A percentile compares a stretch with the other conserved stretches of the same genome.
These are phyloP conservation scores for Trametes meyenii DNA, from an alignment of 768 basidiomycete species.

Conservation along the genomic window DNA sequence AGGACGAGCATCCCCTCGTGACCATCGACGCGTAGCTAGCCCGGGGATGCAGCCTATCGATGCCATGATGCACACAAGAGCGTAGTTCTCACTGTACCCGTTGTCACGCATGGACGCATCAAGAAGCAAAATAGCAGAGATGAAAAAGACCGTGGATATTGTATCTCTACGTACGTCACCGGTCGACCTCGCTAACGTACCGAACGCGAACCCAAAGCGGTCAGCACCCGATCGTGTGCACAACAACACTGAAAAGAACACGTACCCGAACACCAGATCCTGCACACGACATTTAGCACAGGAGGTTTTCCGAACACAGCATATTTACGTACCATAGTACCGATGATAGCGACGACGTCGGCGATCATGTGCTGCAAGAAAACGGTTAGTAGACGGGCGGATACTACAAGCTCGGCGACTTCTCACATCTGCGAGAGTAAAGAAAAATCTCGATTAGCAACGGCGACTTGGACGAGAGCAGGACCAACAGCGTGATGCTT, in stretches of 20 bases:
- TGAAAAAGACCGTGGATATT: slow-evolving; percentile 14
- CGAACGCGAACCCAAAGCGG: slow-evolving; percentile 7
- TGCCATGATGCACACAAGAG: neutral
- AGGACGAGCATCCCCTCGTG: slow-evolving; percentile 75
- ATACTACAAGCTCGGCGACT: slow-evolving; percentile 1
- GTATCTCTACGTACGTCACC: slow-evolving; percentile 34
- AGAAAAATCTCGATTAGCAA: slow-evolving; percentile 20
- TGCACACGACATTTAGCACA: slow-evolving; percentile 28
- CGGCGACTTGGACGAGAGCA: slow-evolving; percentile 6
- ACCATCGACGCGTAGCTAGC: slow-evolving; percentile 47
- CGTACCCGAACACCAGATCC: slow-evolving; percentile 95
- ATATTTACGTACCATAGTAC: slow-evolving; percentile 78
- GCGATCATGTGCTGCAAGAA: slow-evolving; percentile 77
- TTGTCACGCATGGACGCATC: neutral
- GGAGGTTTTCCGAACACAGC: slow-evolving; percentile 1
- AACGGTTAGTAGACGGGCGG: slow-evolving; percentile 16
- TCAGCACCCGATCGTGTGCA: neutral
- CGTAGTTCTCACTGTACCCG: neutral
- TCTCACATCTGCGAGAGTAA: slow-evolving; percentile 41
- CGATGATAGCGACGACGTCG: slow-evolving; percentile 95
- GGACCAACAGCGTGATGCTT: slow-evolving; percentile 37
- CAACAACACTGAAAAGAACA: slow-evolving; percentile 28
- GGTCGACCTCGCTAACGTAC: slow-evolving; percentile 47
- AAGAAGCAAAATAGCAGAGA: neutral
- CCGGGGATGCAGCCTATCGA: neutral